phyloP scores from a whole-genome alignment of 768 basidiomycete genomes.

The Rhizopogon sp. region DNA sequence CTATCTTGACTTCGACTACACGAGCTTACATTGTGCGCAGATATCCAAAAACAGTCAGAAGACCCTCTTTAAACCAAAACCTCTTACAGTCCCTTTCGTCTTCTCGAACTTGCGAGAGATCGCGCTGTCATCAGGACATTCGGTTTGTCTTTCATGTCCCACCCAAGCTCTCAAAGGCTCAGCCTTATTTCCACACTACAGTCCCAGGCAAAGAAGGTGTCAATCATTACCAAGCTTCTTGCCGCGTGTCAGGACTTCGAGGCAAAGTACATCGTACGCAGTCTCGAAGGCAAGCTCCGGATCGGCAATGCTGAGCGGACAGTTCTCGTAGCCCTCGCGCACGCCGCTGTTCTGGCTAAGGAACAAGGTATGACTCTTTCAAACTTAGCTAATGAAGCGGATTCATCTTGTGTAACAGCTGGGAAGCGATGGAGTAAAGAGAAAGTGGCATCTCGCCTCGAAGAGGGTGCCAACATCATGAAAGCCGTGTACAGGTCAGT shows the following conservation, averaged over 20 bases:
- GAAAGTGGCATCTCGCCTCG: conserved; percentile 64
- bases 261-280: conserved; percentile 95
- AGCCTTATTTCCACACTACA: conserved; percentile 23
- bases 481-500: conserved; percentile 90
- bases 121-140: conserved; percentile 77
- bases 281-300: conserved; percentile 92
- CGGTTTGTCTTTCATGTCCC: conserved; percentile 40
- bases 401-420: conserved; percentile 33
- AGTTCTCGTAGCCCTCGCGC: conserved; percentile 90
- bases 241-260: conserved; percentile 89
- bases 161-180: conserved; percentile 1
- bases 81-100: conserved; percentile 82
- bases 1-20: background rate
- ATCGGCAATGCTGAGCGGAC: conserved; percentile 97
- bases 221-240: conserved; percentile 89
- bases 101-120: conserved; percentile 91
- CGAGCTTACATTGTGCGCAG: conserved; percentile 33
- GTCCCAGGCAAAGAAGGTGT: conserved; percentile 95
- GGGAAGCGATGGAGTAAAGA: conserved; percentile 74
- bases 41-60: conserved; percentile 92
- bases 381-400: background rate
- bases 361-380: conserved; percentile 43
- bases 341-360: conserved; percentile 78
- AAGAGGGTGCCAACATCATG: conserved; percentile 70
- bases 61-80: conserved; percentile 91